Evolutionary conservation across 2,329 filamentous ascomycete species (phyloP).

Genomic region (Stachybotrys echinatus): DNA sequence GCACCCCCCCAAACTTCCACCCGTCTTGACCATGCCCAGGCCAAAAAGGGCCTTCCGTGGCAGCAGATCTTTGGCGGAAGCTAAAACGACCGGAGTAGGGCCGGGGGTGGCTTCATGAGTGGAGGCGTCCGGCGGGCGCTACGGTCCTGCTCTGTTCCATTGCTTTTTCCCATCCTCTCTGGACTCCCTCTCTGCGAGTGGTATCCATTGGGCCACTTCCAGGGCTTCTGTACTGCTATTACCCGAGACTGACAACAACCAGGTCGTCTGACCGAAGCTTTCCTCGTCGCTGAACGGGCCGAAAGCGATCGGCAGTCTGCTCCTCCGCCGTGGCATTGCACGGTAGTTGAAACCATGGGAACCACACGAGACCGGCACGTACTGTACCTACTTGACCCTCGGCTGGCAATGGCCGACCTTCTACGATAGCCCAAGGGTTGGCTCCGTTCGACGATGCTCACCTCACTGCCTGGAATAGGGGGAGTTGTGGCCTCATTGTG

Average conservation of each 20-base stretch:
- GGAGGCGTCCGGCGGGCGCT: slow-evolving; percentile 5
- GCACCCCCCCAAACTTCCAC: neutral
- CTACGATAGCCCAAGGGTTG: too few relatives aligned
- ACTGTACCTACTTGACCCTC: too few relatives aligned
- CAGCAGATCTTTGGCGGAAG: neutral
- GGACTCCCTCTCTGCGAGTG: too few relatives aligned
- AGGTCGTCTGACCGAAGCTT: neutral
- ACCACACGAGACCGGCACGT: too few relatives aligned
- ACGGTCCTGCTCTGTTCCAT: neutral
- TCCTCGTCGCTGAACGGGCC: neutral
- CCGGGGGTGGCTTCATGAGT: slow-evolving; percentile 7
- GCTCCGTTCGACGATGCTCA: too few relatives aligned
- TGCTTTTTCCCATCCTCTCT: too few relatives aligned
- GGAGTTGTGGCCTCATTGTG: too few relatives aligned
- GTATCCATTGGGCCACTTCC: too few relatives aligned
- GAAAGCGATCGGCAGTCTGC: neutral
- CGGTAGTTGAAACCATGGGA: neutral
- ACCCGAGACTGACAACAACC: neutral
- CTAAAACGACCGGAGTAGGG: slow-evolving; percentile 21
- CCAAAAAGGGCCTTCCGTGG: neutral
- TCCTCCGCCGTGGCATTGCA: neutral
- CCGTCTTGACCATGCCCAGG: neutral
- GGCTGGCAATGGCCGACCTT: too few relatives aligned
- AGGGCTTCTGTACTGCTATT: neutral
- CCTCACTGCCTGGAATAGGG: too few relatives aligned